Evolutionary conservation across 306 rosid genomes (phyloP).

Genomic region (Luffa acutangula): DNA sequence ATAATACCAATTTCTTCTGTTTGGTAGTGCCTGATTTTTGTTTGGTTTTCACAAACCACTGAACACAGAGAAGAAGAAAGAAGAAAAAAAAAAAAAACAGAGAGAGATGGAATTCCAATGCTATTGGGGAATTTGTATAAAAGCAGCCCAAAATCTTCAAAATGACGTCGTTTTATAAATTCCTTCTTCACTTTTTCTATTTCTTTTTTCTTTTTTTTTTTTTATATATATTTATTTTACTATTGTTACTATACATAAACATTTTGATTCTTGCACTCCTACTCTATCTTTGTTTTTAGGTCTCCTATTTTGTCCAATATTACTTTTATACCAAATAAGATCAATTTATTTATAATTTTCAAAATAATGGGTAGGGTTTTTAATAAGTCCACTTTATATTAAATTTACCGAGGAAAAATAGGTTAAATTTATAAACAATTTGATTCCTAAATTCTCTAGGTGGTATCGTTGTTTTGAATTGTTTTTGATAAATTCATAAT

Average conservation of each 20-base stretch:
- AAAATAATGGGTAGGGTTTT: not conserved
- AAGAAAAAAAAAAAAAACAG: not conserved
- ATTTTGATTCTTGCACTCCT: not conserved
- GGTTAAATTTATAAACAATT: too few species aligned
- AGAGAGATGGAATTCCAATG: not conserved
- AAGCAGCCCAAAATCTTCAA: not conserved
- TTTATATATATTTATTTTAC: not conserved
- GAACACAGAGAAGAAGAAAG: not conserved
- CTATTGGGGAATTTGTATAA: not conserved
- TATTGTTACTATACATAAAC: not conserved
- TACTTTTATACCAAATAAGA: not conserved
- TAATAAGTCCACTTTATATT: not conserved
- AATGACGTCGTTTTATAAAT: not conserved
- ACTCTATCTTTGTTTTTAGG: not conserved
- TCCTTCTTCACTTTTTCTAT: not conserved
- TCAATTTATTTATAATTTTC: not conserved
- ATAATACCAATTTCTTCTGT: not conserved
- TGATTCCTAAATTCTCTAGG: not conserved
- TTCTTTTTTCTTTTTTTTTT: not conserved
- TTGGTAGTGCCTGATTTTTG: not conserved
- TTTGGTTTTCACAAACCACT: not conserved
- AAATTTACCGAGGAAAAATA: not conserved
- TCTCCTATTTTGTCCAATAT: not conserved
- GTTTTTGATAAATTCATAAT: too few species aligned
- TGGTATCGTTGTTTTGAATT: too few species aligned